These are phyloP conservation scores for Lunularia cruciata DNA, from an alignment of 225 moss, liverwort and hornwort species.

Conservation along the genomic window DNA sequence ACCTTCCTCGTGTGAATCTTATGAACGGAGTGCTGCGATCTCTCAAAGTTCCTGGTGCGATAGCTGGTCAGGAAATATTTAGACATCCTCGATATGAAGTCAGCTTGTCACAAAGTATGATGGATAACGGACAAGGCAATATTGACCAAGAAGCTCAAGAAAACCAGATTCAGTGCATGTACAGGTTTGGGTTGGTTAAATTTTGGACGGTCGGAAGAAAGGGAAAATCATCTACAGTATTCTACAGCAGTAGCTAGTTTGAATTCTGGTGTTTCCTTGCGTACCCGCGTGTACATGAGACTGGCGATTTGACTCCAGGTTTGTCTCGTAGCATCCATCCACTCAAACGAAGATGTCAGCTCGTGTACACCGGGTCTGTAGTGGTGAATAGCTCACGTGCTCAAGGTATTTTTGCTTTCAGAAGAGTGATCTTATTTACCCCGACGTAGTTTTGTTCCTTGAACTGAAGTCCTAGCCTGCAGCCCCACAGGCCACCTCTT, in stretches of 20 bases:
- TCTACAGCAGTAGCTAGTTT: no score
- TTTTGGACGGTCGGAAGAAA: background rate
- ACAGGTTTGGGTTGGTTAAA: no score
- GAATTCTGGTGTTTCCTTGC: background rate
- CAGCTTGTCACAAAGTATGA: background rate
- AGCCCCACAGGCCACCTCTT: background rate
- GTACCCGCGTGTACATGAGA: no score
- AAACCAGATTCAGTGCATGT: no score
- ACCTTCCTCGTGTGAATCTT: no score
- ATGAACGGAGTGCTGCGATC: no score
- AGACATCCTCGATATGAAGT: background rate
- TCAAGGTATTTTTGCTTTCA: background rate
- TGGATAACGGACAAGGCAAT: background rate
- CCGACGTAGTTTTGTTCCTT: background rate
- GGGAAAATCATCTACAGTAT: slow-evolving; percentile 1
- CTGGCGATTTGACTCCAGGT: background rate
- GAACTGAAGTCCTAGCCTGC: background rate
- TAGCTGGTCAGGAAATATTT: no score
- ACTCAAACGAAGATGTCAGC: background rate
- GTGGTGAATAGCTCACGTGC: background rate
- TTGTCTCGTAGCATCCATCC: slow-evolving; percentile 1
- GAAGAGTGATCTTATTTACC: background rate
- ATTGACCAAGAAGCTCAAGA: background rate
- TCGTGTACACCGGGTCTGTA: background rate
- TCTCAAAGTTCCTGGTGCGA: no score